These are phyloP conservation scores for Globomyces pollinis-pini DNA, from an alignment of 192 early-diverging fungal species.

Conservation along the genomic window DNA sequence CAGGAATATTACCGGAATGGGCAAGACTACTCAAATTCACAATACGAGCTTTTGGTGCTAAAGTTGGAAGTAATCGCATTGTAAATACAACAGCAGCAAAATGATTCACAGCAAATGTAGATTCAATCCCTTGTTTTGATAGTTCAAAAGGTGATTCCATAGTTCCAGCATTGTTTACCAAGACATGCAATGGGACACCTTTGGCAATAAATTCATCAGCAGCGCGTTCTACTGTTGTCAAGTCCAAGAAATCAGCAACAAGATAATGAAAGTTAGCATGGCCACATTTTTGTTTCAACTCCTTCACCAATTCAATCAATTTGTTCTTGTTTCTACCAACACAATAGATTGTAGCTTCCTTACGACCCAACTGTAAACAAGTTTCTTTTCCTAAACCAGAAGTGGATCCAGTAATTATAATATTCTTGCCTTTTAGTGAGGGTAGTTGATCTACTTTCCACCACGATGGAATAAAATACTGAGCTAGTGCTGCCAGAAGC, in stretches of 20 bases:
- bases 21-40: conserved; percentile 36
- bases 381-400: conserved; percentile 24
- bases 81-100: conserved; percentile 36
- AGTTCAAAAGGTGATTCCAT: conserved; percentile 20
- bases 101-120: conserved; percentile 43
- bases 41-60: conserved; percentile 38
- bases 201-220: conserved; percentile 25
- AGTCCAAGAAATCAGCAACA: conserved; percentile 17
- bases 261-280: no score
- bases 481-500: no score
- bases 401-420: conserved; percentile 29
- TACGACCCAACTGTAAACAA: conserved; percentile 10
- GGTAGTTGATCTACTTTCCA: no score
- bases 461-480: no score
- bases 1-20: conserved; percentile 16
- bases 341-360: conserved; percentile 18
- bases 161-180: conserved; percentile 54
- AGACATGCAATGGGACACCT: conserved; percentile 33
- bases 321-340: conserved; percentile 4
- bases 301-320: conserved; percentile 10
- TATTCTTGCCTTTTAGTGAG: conserved; percentile 7
- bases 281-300: conserved; percentile 19
- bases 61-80: conserved; percentile 23
- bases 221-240: conserved; percentile 26
- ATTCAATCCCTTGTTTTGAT: conserved; percentile 47